phyloP scores from a whole-genome alignment of 495 filamentous ascomycete species.

The Penicillium egyptiacum region DNA sequence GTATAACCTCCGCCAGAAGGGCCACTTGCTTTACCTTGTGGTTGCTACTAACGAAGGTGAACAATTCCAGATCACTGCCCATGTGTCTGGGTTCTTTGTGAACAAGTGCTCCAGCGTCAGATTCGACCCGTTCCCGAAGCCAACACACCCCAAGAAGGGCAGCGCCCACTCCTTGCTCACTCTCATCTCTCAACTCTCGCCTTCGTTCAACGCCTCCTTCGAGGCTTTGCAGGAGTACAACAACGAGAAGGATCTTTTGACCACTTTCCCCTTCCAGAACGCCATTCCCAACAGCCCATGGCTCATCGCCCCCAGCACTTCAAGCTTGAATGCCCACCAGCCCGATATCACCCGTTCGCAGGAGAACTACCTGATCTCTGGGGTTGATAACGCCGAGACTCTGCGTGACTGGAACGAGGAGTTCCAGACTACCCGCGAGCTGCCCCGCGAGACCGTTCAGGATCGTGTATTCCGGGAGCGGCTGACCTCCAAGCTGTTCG shows the following conservation, averaged over 20 bases:
- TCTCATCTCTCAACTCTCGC: slow-evolving; percentile 74
- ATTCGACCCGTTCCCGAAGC: slow-evolving; percentile 84
- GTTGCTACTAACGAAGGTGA: slow-evolving; percentile 89
- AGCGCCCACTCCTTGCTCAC: slow-evolving; percentile 84
- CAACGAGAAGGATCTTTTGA: slow-evolving; percentile 78
- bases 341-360: slow-evolving; percentile 86
- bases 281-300: slow-evolving; percentile 89
- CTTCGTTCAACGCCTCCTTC: slow-evolving; percentile 75
- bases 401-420: slow-evolving; percentile 99
- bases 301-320: slow-evolving; percentile 70
- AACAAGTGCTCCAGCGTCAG: slow-evolving; percentile 88
- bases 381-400: slow-evolving; percentile 89
- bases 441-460: slow-evolving; percentile 88
- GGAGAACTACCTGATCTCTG: slow-evolving; percentile 85
- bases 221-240: slow-evolving; percentile 74
- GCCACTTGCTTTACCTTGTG: slow-evolving; percentile 89
- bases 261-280: slow-evolving; percentile 93
- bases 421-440: slow-evolving; percentile 92
- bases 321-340: slow-evolving; percentile 66
- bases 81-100: slow-evolving; percentile 93
- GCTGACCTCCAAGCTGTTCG: slow-evolving; percentile 90
- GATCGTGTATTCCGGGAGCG: slow-evolving; percentile 96
- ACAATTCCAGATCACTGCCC: slow-evolving; percentile 86
- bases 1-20: slow-evolving; percentile 82
- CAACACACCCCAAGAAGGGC: slow-evolving; percentile 48